Percentiles rank a stretch among this genome's conserved stretches.
Conservation (phyloP, 495 filamentous ascomycete genomes). For the Aspergillus conjunctus region DNA sequence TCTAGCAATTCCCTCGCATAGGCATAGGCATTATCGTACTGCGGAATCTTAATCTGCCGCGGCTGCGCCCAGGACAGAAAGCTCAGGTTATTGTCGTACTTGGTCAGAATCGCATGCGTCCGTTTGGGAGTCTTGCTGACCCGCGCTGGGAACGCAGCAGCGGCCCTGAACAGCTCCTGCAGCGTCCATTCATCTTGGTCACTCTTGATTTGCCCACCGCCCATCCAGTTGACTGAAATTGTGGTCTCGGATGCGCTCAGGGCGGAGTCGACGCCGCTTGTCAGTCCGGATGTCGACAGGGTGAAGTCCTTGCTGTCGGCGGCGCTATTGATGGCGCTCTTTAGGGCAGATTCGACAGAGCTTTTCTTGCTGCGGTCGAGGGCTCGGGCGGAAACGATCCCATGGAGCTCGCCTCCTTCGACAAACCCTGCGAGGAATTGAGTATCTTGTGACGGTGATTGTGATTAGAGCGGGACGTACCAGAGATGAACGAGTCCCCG, state of each 20-base stretch:
- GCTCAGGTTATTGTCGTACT: too few species aligned
- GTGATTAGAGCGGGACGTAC: background rate
- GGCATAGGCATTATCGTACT: too few species aligned
- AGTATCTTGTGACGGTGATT: too few species aligned
- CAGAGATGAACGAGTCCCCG: background rate
- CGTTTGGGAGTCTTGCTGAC: background rate
- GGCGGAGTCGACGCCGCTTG: background rate
- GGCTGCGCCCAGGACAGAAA: too few species aligned
- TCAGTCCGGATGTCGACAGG: background rate
- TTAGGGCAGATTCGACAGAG: background rate
- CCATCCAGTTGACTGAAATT: background rate
- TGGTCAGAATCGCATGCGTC: background rate
- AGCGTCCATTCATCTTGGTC: background rate
- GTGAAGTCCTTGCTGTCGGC: background rate
- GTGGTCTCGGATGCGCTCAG: background rate
- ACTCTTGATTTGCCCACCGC: background rate
- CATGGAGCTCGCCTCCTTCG: background rate
- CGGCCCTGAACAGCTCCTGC: background rate
- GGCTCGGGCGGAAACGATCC: background rate
- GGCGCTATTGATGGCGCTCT: background rate
- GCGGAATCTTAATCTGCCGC: too few species aligned
- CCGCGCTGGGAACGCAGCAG: background rate
- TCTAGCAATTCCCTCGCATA: too few species aligned
- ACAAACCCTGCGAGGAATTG: background rate
- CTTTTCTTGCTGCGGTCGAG: background rate